Percentiles rank a stretch among this genome's conserved stretches.
These are phyloP conservation scores for Sporobolomyces pararoseus DNA, from an alignment of 768 basidiomycete genomes.

Conservation along the genomic window DNA sequence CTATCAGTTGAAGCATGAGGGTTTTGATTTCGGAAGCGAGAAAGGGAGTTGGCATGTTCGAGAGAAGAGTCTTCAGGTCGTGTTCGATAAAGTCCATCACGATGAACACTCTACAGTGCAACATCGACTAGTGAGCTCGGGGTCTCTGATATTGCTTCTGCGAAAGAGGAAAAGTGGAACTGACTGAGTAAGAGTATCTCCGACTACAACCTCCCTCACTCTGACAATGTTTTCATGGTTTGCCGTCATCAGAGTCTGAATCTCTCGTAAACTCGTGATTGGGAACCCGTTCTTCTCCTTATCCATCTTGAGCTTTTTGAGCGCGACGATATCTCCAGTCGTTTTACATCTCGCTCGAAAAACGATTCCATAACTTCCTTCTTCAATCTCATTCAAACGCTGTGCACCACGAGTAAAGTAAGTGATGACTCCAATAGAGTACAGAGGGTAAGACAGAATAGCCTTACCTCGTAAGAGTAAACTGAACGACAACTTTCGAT, in stretches of 20 bases:
- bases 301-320: slow-evolving; percentile 97
- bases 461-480: slow-evolving; percentile 42
- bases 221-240: slow-evolving; percentile 80
- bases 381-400: slow-evolving; percentile 88
- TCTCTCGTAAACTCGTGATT: slow-evolving; percentile 89
- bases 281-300: slow-evolving; percentile 99
- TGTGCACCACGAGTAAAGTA: neutral
- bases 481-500: slow-evolving; percentile 39
- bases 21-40: slow-evolving; percentile 98
- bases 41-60: slow-evolving; percentile 92
- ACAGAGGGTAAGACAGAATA: too few relatives aligned
- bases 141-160: too few relatives aligned
- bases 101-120: slow-evolving; percentile 74
- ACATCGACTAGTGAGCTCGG: neutral
- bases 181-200: slow-evolving; percentile 97
- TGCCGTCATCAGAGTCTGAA: slow-evolving; percentile 89
- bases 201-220: slow-evolving; percentile 96
- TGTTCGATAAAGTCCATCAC: slow-evolving; percentile 89
- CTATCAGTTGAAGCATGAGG: slow-evolving; percentile 83
- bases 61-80: slow-evolving; percentile 92
- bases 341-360: slow-evolving; percentile 93
- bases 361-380: slow-evolving; percentile 95
- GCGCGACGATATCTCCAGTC: slow-evolving; percentile 89
- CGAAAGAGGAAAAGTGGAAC: slow-evolving; percentile 52
- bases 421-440: too few relatives aligned